Conservation (phyloP, 106 monocot species). For the Dioscorea alata region DNA sequence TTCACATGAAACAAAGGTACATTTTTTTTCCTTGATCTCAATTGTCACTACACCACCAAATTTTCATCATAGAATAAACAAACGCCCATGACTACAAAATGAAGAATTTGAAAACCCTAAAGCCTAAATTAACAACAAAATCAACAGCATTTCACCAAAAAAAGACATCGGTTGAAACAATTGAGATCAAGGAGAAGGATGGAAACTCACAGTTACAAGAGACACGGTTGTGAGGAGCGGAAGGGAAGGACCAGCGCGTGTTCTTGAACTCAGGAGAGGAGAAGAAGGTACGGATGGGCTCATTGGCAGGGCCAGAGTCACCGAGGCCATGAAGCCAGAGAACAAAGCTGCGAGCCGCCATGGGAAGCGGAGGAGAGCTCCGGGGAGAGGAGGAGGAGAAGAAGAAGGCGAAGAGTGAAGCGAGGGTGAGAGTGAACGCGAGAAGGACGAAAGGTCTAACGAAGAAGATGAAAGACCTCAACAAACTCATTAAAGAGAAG, state of each 20-base stretch:
- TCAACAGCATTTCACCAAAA: too few species aligned
- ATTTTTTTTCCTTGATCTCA: too few species aligned
- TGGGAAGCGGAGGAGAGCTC: background rate
- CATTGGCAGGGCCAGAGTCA: constrained; percentile 75
- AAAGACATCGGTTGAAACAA: too few species aligned
- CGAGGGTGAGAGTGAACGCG: constrained; percentile 13
- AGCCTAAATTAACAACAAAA: too few species aligned
- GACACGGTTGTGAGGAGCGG: constrained; percentile 58
- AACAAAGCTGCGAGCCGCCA: constrained; percentile 39
- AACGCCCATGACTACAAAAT: too few species aligned
- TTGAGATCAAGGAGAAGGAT: too few species aligned
- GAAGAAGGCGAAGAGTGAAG: constrained; percentile 8
- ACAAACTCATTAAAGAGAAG: too few species aligned
- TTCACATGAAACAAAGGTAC: too few species aligned
- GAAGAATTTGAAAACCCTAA: too few species aligned
- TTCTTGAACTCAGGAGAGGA: constrained; percentile 47
- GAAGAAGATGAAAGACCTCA: background rate
- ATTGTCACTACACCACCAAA: too few species aligned
- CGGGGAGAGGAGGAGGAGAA: background rate
- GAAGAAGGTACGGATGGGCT: constrained; percentile 60
- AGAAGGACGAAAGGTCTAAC: constrained; percentile 11
- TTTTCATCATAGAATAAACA: too few species aligned
- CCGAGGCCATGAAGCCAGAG: constrained; percentile 84
- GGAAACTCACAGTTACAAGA: constrained; percentile 60
- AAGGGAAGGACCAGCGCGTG: constrained; percentile 73